These are phyloP conservation scores for Fusarium sambucinum DNA, from an alignment of 2,329 filamentous ascomycete genomes.

Conservation along the genomic window DNA sequence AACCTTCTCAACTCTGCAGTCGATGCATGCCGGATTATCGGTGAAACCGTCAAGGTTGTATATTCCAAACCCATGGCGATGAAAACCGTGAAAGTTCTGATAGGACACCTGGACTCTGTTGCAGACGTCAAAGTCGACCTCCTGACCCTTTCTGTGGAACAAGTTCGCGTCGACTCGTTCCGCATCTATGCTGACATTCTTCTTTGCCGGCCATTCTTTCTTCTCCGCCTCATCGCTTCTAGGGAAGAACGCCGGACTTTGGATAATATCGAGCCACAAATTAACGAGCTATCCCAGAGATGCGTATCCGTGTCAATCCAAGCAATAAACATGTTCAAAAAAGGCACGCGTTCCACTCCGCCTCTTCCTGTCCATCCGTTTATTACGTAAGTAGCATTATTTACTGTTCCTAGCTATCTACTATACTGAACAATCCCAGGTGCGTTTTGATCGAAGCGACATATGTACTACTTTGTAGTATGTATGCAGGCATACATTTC, in stretches of 20 bases:
- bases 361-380: conserved; percentile 67
- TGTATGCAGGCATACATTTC: conserved; percentile 64
- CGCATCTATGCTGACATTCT: conserved; percentile 73
- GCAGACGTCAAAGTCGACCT: conserved; percentile 60
- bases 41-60: conserved; percentile 68
- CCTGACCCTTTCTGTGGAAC: conserved; percentile 57
- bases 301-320: conserved; percentile 47
- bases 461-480: conserved; percentile 67
- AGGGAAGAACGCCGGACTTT: conserved; percentile 37
- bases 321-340: conserved; percentile 61
- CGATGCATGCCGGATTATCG: conserved; percentile 68
- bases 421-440: conserved; percentile 52
- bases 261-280: conserved; percentile 41
- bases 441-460: conserved; percentile 68
- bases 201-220: conserved; percentile 73
- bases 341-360: conserved; percentile 58
- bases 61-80: conserved; percentile 72
- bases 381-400: conserved; percentile 61
- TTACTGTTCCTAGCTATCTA: neutral
- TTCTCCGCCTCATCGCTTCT: conserved; percentile 64
- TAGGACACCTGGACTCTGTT: conserved; percentile 56
- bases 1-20: conserved; percentile 66
- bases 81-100: conserved; percentile 67
- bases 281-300: conserved; percentile 62
- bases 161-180: conserved; percentile 72